phyloP scores from a whole-genome alignment of 169 alveolate genomes.

The Cryptosporidium sp. region DNA sequence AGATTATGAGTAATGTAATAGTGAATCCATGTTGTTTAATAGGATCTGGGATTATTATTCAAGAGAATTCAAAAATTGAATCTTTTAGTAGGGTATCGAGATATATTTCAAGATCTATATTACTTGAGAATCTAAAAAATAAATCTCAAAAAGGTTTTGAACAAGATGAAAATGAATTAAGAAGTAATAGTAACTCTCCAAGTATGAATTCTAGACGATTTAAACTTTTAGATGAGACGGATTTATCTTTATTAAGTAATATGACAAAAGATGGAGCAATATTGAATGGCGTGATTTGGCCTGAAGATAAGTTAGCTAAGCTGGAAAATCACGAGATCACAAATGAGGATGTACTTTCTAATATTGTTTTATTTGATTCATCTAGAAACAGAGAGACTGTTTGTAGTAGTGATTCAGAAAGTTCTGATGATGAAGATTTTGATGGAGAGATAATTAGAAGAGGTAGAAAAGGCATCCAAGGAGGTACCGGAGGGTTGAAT shows the following conservation, averaged over 20 bases:
- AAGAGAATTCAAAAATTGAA: conserved; percentile 29
- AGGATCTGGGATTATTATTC: conserved; percentile 34
- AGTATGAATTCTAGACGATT: conserved; percentile 6
- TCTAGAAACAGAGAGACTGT: neutral
- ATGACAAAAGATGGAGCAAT: neutral
- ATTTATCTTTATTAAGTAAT: neutral
- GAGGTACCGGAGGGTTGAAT: neutral
- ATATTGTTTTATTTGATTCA: conserved; percentile 21
- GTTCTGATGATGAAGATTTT: neutral
- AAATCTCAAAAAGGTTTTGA: neutral
- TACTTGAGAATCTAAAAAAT: neutral
- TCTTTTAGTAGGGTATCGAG: conserved; percentile 49
- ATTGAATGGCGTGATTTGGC: conserved; percentile 45
- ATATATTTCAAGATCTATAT: conserved; percentile 4
- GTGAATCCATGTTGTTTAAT: conserved; percentile 25
- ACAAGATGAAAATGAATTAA: neutral
- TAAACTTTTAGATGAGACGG: conserved; percentile 14
- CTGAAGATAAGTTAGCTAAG: conserved; percentile 3
- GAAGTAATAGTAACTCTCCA: conserved; percentile 10
- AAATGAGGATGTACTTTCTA: conserved; percentile 21
- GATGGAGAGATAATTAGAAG: neutral
- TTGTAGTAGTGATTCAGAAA: neutral
- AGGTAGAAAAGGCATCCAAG: neutral
- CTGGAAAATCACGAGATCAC: neutral
- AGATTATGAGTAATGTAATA: neutral